Conservation (phyloP, 192 early-diverging fungal genomes). For the Thoreauomyces humboldtii region DNA sequence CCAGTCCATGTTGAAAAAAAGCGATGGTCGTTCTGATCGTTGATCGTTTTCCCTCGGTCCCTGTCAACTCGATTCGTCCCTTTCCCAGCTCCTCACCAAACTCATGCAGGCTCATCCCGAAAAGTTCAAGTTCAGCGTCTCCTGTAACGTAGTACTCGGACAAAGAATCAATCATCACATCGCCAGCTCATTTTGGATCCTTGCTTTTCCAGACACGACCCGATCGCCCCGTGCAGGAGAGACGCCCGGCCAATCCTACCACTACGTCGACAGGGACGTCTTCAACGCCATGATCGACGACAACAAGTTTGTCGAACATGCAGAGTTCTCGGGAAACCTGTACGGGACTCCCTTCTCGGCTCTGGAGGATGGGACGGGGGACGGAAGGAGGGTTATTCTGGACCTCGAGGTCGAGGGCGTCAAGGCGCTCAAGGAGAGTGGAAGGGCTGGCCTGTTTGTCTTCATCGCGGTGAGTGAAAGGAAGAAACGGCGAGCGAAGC, state of each 20-base stretch:
- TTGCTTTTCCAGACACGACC: conserved; percentile 38
- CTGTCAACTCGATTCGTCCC: not conserved
- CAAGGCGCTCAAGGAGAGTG: conserved; percentile 18
- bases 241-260: conserved; percentile 36
- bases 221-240: conserved; percentile 43
- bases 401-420: conserved; percentile 40
- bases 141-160: conserved; percentile 34
- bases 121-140: conserved; percentile 89
- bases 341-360: conserved; percentile 43
- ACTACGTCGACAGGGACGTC: conserved; percentile 32
- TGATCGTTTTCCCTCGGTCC: not conserved
- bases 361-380: conserved; percentile 16
- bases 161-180: too few relatives aligned
- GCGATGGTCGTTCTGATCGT: not conserved
- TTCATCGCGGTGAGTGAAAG: conserved; percentile 11
- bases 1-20: not conserved
- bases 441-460: conserved; percentile 6
- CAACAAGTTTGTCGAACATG: conserved; percentile 38
- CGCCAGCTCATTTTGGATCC: too few relatives aligned
- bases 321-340: conserved; percentile 38
- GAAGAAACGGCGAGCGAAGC: too few relatives aligned
- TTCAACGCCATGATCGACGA: conserved; percentile 29
- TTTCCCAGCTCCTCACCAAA: conserved; percentile 10
- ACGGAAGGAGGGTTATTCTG: conserved; percentile 35
- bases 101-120: conserved; percentile 72